Conservation (phyloP, 768 basidiomycete genomes). For the Mycena galopus region DNA sequence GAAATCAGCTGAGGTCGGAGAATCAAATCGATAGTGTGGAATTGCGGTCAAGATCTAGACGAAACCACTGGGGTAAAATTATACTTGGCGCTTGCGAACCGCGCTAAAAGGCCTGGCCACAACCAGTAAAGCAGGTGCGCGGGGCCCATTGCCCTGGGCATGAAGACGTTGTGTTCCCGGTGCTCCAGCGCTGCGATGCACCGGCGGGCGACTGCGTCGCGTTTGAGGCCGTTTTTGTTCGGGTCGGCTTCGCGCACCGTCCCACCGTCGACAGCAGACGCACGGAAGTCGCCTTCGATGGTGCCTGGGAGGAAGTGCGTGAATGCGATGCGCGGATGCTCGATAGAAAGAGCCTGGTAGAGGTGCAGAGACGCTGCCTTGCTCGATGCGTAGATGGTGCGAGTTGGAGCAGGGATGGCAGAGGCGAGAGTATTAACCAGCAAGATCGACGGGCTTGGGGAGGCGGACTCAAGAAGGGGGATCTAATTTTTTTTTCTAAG, state of each 20-base stretch:
- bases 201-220: conserved; percentile 68
- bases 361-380: conserved; percentile 85
- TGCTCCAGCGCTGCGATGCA: conserved; percentile 73
- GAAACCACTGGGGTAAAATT: conserved; percentile 55
- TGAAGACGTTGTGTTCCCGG: conserved; percentile 68
- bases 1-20: too few species aligned
- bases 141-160: conserved; percentile 61
- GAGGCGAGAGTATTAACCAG: conserved; percentile 86
- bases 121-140: conserved; percentile 77
- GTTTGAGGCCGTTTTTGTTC: conserved; percentile 69
- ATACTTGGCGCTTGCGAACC: conserved; percentile 74
- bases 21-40: not conserved
- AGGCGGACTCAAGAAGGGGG: conserved; percentile 77
- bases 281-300: conserved; percentile 84
- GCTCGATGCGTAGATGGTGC: conserved; percentile 85
- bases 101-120: conserved; percentile 69
- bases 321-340: conserved; percentile 79
- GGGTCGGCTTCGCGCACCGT: conserved; percentile 64
- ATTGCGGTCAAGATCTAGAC: not conserved
- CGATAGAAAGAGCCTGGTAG: conserved; percentile 84
- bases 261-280: conserved; percentile 77
- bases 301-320: conserved; percentile 75
- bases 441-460: conserved; percentile 77
- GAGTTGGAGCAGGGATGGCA: conserved; percentile 87
- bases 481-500: conserved; percentile 67